Evolutionary conservation across 352 stramenopile species (phyloP).

Genomic region (Phytopythium litorale): DNA sequence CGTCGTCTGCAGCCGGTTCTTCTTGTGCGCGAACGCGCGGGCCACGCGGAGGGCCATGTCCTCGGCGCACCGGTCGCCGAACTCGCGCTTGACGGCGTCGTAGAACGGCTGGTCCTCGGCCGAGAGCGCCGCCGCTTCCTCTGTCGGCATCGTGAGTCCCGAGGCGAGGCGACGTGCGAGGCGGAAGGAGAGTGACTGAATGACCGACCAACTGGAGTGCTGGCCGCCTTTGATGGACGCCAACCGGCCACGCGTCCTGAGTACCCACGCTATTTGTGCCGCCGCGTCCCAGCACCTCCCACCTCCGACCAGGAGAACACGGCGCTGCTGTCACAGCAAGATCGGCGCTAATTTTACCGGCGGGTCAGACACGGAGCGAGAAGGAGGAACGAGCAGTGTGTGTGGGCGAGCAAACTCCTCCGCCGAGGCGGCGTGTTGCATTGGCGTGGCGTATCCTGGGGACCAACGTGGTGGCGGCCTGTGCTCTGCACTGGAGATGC

Average conservation of each 20-base stretch:
- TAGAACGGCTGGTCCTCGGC: conserved; percentile 56
- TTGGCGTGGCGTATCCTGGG: too few species aligned
- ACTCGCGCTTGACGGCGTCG: conserved; percentile 47
- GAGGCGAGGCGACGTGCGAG: not conserved
- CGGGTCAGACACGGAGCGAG: not conserved
- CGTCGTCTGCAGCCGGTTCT: conserved; percentile 64
- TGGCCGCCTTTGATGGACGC: not conserved
- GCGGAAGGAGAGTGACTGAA: not conserved
- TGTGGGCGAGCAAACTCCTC: not conserved
- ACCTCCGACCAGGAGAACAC: not conserved
- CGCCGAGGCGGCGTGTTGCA: too few species aligned
- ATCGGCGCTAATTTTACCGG: not conserved
- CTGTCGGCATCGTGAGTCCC: conserved; percentile 21
- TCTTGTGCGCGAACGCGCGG: conserved; percentile 54
- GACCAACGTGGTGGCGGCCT: too few species aligned
- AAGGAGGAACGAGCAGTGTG: not conserved
- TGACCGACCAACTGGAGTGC: not conserved
- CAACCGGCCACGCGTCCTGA: not conserved
- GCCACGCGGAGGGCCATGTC: conserved; percentile 60
- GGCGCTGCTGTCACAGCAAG: not conserved
- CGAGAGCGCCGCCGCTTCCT: conserved; percentile 44
- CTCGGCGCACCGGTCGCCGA: conserved; percentile 50
- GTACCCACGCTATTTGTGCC: not conserved
- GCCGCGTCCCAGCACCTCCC: not conserved
- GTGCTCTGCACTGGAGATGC: not conserved